Evolutionary conservation across 139 green algal genomes (phyloP), one percentile per base, ranked within the genome.

Genomic region (Closterium sp.): DNA sequence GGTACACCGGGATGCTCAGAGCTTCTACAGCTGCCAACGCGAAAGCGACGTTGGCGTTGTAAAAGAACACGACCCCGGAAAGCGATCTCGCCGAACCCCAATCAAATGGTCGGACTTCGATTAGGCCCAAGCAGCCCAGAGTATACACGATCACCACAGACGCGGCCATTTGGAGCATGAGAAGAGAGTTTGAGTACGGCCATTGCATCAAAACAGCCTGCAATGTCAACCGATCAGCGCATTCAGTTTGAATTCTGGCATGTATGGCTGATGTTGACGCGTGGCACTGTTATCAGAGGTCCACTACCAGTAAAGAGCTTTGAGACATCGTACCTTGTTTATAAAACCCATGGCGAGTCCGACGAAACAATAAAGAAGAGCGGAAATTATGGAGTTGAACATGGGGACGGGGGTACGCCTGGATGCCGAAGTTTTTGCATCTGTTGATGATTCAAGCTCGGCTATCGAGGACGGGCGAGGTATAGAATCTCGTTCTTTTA

Each of bases 41-140:
- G 85, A 95, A 96, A 28, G 89, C 94, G 13, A 96, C 94, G 91
- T 96, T 96, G 27, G 94, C 94, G 73, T 96, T 96, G 91, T 96
- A 96, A 27, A 96, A 92, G 42, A 95, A 86, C 22, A 92, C 94
- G 24, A 96, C 88, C 4, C 90, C 90, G 27, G 79, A 28, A 22
- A 95, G 86, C 3, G 38, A 30, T 21, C 70, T 38, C 9, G 91
- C 91, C n/a, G 42, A 42, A 19, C 89, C 70, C 28, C 21, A 85
- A 17, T 93, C 86, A 19, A 94, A 90, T 9, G 92, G 92, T 31
- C 27, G 22, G 10, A 94, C 27, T 50, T 62, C 27, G 10, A 95
- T 30, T 6, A 91, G 31, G 38, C 91, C 86, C 4, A 94, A 5
- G 24, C 27, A 50, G 9, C 31, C 30, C 27, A 92, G 17, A n/a